Evolutionary conservation across 306 rosid species (phyloP).

Genomic region (Prinsepia uniflora): DNA sequence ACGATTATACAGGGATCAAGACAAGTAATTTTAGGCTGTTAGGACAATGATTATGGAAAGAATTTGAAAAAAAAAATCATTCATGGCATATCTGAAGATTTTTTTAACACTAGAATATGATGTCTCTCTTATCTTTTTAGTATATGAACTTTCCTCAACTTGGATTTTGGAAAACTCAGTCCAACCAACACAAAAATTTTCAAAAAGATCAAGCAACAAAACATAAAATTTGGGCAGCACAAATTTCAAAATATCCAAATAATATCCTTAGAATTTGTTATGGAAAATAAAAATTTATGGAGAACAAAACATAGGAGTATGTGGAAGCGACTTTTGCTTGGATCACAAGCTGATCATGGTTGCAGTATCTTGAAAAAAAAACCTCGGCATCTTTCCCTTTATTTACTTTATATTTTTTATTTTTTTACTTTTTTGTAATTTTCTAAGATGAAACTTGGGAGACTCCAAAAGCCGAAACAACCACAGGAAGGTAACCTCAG

Average conservation of each 20-base stretch:
- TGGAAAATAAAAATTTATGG: background rate
- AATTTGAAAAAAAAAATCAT: too few relatives aligned
- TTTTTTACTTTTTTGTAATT: too few relatives aligned
- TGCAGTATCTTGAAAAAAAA: constrained; percentile 6
- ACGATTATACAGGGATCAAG: background rate
- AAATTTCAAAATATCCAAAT: background rate
- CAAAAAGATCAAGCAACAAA: background rate
- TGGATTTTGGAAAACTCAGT: background rate
- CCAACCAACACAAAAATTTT: background rate
- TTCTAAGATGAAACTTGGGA: background rate
- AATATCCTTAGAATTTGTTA: background rate
- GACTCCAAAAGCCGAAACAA: background rate
- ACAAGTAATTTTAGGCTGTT: background rate
- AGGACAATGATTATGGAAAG: too few relatives aligned
- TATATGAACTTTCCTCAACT: background rate
- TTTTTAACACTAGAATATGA: background rate
- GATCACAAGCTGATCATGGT: constrained; percentile 21
- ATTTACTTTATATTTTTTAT: too few relatives aligned
- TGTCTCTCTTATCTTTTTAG: background rate
- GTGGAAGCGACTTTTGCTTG: constrained; percentile 9
- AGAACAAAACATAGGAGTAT: background rate
- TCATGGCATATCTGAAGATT: too few relatives aligned
- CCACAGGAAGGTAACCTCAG: background rate
- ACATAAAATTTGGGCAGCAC: background rate
- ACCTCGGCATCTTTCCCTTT: constrained; percentile 1